Percentiles rank a stretch among this genome's conserved stretches.
Evolutionary conservation across 2,329 filamentous ascomycete genomes (phyloP).

Genomic region (Penicillium sp.): DNA sequence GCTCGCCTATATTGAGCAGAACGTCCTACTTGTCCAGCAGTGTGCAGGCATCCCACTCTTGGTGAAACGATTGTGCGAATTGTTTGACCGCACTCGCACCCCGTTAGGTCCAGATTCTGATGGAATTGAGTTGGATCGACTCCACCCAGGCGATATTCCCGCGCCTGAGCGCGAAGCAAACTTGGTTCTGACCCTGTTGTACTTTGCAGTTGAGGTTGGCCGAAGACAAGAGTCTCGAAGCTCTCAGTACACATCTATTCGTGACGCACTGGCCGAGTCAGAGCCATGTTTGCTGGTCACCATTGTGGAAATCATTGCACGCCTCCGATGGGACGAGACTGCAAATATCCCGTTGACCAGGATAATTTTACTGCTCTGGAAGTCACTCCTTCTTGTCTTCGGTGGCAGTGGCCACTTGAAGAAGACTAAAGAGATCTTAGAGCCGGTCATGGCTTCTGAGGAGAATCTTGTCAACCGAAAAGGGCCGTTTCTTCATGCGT

Average conservation of each 20-base stretch:
- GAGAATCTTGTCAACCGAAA: constrained; percentile 51
- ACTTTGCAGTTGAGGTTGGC: constrained; percentile 43
- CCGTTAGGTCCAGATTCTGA: constrained; percentile 24
- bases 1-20: constrained; percentile 48
- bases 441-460: constrained; percentile 51
- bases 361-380: constrained; percentile 86
- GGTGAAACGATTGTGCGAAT: constrained; percentile 37
- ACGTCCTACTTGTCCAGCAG: constrained; percentile 39
- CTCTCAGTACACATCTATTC: constrained; percentile 23
- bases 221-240: constrained; percentile 36
- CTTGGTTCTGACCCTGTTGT: constrained; percentile 43
- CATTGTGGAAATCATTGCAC: constrained; percentile 66
- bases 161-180: constrained; percentile 43
- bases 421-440: constrained; percentile 68
- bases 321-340: constrained; percentile 66
- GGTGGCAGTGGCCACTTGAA: constrained; percentile 73
- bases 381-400: constrained; percentile 80
- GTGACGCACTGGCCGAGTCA: constrained; percentile 50
- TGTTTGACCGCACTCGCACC: constrained; percentile 40
- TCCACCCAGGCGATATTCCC: constrained; percentile 34
- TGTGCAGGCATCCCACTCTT: constrained; percentile 37
- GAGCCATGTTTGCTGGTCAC: constrained; percentile 68
- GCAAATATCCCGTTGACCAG: constrained; percentile 58
- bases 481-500: constrained; percentile 82
- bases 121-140: constrained; percentile 32